Base-by-base conservation (phyloP, 306 rosid species). In the Acmispon strigosus region DNA sequence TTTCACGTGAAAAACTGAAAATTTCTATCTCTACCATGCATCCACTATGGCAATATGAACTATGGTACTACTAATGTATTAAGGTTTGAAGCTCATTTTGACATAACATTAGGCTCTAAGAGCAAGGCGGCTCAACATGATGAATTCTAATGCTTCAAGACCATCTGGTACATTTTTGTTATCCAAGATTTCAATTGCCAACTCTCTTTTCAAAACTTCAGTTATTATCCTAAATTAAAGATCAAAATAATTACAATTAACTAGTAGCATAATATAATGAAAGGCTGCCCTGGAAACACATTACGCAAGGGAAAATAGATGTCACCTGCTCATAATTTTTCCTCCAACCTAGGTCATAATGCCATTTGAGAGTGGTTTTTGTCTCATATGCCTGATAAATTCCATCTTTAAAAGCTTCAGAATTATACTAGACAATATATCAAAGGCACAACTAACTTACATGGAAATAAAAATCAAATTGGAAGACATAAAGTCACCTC, bases 241-340 rank as follows among this genome's bases (percentile, higher is more conserved):
- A 12, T 32, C 3, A 4, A 16, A 29, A 36, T 32, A 49, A n/a
- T 48, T 36, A 17, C 37, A 49, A 1, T 4, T 20, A 60, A 49
- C n/a, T 50, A 50, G 16, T 47, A 24, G 37, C n/a, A 50, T 20
- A 44, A 0, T 3, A 11, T 22, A 51, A 24, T 62, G 9, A 52
- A 62, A 73, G 45, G 19, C 13, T 45, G 39, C 16, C 42, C 1
- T 66, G 29, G 44, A 66, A 58, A 62, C 42, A 59, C 15, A 50
- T 22, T 39, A n/a, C 24, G 34, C 5, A 16, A 45, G 10, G 41
- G 16, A 44, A 68, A 67, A 60, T 54, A 43, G 62, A 66, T 74
- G 32, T 66, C 55, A 90, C 96, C 93, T 85, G 96, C 62, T 80
- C 85, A 47, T 78, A 87, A 73, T 87, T 90, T 66, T 76, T 82